Percentiles rank a stretch among this genome's conserved stretches.
Evolutionary conservation across 192 early-diverging fungal genomes (phyloP).

Genomic region (Umbelopsis sp.): DNA sequence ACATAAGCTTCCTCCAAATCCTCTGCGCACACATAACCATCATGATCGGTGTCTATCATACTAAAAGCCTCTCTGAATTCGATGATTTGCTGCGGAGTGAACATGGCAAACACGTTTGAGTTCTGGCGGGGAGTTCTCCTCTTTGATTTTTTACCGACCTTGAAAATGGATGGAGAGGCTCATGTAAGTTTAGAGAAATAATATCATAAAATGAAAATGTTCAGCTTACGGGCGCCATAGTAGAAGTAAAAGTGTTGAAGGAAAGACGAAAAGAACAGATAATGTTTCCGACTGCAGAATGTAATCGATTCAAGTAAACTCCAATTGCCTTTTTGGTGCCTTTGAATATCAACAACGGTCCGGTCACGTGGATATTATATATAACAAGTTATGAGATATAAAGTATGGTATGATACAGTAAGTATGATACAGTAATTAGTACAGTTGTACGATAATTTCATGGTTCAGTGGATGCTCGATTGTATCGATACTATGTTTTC

Average conservation of each 20-base stretch:
- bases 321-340: constrained; percentile 12
- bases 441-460: no score
- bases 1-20: constrained; percentile 90
- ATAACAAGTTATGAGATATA: no score
- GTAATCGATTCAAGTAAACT: not conserved
- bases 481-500: no score
- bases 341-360: not conserved
- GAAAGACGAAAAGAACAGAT: not conserved
- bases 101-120: constrained; percentile 98
- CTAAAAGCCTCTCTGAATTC: constrained; percentile 98
- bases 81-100: constrained; percentile 93
- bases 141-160: constrained; percentile 64
- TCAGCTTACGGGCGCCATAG: not conserved
- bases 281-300: constrained; percentile 10
- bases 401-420: no score
- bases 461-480: no score
- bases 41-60: constrained; percentile 92
- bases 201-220: not conserved
- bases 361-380: not conserved
- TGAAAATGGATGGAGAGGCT: not conserved
- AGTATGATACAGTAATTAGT: no score
- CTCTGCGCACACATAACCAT: constrained; percentile 90
- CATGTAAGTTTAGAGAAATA: not conserved
- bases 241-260: not conserved
- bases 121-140: constrained; percentile 91